Evolutionary conservation across 2,329 filamentous ascomycete genomes (phyloP), one percentile per base, ranked within the genome.

Genomic region (Exophiala dermatitidis): DNA sequence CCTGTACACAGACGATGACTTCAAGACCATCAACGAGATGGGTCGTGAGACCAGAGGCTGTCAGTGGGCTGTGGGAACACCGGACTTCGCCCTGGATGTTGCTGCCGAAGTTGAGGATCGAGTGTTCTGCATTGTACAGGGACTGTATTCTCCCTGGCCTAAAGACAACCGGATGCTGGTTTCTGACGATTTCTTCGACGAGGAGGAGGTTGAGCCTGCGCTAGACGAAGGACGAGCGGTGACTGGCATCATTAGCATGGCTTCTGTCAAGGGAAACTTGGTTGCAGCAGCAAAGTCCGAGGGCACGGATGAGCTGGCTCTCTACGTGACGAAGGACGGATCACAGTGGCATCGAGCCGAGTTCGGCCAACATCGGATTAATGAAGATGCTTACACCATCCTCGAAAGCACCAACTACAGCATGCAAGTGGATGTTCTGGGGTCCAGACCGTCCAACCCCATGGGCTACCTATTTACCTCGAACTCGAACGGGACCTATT

Each of bases 331-430:
- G 6, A 82, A 87, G 62, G 89, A 98, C 68, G 84, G 88, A 8
- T 75, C 82, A 48, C 83, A 79, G 51, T 98, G 93, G 93, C 90
- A 97, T 68, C 84, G 90, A 49, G 91, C 91, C 54, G 82, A 95
- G 66, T 97, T 98, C 69, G 82, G 83, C 42, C 84, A 87, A 57
- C 90, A 95, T 68, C 88, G 90, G 64, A 79, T 89, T 57, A 86
- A 95, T 67, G 82, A 91, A 66, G 78, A 82, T 63, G 88, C 88
- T 2, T 98, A 96, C 69, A 98, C 93, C 0, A 80, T 98, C 45
- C 78, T 98, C 38, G 91, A 97, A 71, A 93, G 90, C 65, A 97
- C 93, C 40, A 91, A 95, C 67, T 96, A 98, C 74, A 96, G 91
- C 73, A 90, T 98, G 63, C 91, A 97, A 71, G 83, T 98, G 51